Percentiles rank a stretch among this genome's conserved stretches.
phyloP scores from a whole-genome alignment of 805 yeast genomes.

The Teunomyces aglyptinius region DNA sequence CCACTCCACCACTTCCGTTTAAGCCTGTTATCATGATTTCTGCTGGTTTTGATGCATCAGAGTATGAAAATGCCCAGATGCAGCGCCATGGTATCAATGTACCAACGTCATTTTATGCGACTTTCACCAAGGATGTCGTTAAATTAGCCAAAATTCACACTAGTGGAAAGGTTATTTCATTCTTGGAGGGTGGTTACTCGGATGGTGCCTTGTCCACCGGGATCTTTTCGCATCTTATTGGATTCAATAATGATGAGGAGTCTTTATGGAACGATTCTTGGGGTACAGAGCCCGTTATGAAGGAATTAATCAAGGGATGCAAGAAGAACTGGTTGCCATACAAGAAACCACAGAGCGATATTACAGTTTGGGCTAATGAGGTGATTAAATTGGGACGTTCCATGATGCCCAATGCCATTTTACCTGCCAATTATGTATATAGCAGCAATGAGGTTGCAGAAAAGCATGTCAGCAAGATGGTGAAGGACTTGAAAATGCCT shows the following conservation, averaged over 20 bases:
- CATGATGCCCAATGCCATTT: conserved; percentile 54
- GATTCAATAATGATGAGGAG: conserved; percentile 51
- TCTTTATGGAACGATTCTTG: conserved; percentile 58
- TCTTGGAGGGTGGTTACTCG: conserved; percentile 85
- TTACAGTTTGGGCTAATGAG: conserved; percentile 62
- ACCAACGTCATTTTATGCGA: conserved; percentile 75
- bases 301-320: conserved; percentile 67
- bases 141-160: conserved; percentile 62
- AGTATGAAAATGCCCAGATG: conserved; percentile 78
- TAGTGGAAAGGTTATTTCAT: conserved; percentile 60
- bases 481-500: conserved; percentile 25
- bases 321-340: conserved; percentile 62
- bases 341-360: conserved; percentile 50
- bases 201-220: conserved; percentile 81
- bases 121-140: conserved; percentile 71
- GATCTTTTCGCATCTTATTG: conserved; percentile 73
- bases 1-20: conserved; percentile 36
- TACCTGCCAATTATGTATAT: conserved; percentile 38
- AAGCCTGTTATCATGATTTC: conserved; percentile 64
- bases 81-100: conserved; percentile 80
- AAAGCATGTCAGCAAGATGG: conserved; percentile 27
- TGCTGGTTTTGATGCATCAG: conserved; percentile 88
- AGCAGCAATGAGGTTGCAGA: conserved; percentile 10
- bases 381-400: conserved; percentile 60
- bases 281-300: conserved; percentile 61